Percentiles rank a stretch among this genome's conserved stretches.
Evolutionary conservation across 305 asterid genomes (phyloP).

Genomic region (Lippia alba): DNA sequence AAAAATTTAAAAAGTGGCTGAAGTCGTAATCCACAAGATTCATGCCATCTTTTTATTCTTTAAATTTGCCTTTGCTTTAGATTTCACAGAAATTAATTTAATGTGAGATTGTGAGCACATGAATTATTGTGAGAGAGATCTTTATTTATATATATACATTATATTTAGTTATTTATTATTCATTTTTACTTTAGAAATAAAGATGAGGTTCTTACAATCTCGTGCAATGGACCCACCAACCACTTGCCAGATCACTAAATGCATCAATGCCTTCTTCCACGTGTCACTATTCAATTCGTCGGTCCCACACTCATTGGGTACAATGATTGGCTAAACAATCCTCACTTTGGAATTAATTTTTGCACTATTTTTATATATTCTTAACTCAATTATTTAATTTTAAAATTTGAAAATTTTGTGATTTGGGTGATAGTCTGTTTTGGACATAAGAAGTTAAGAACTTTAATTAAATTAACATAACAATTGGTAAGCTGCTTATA

Average conservation of each 20-base stretch:
- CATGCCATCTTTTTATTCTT: constrained; percentile 29
- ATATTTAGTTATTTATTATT: no score
- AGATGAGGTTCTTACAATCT: constrained; percentile 36
- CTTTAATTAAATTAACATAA: no score
- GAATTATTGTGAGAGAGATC: constrained; percentile 41
- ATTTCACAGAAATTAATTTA: constrained; percentile 58
- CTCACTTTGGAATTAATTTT: neutral
- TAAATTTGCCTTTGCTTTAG: constrained; percentile 48
- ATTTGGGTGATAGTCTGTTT: no score
- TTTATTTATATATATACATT: no score
- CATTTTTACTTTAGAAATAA: constrained; percentile 24
- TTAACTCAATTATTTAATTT: no score
- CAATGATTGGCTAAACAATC: constrained; percentile 15
- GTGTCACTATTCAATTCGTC: constrained; percentile 31
- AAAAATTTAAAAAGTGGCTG: constrained; percentile 40
- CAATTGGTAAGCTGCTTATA: no score
- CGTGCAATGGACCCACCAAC: constrained; percentile 36
- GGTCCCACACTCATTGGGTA: constrained; percentile 30
- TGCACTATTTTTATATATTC: neutral
- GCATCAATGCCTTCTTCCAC: constrained; percentile 35
- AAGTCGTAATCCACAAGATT: constrained; percentile 59
- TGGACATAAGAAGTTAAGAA: no score
- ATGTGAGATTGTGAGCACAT: constrained; percentile 59
- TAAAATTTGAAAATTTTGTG: no score
- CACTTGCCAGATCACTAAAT: constrained; percentile 49